These are phyloP conservation scores for Talaromyces sp. DNA, from an alignment of 2,329 filamentous ascomycete genomes.

Conservation along the genomic window DNA sequence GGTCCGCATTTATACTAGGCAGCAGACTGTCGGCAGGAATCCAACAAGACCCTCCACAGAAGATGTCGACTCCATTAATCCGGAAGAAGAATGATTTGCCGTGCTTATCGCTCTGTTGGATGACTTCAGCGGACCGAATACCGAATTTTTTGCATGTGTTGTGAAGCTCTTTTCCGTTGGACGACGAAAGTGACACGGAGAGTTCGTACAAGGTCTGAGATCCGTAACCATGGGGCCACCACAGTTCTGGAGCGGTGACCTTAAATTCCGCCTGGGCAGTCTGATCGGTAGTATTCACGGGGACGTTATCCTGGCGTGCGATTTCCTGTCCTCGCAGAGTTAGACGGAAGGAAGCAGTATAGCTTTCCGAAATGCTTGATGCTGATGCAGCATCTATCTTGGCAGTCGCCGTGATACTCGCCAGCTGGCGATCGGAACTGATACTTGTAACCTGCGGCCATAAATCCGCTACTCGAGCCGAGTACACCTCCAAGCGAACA, in stretches of 20 bases:
- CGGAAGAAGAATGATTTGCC: constrained; percentile 62
- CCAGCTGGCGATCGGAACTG: constrained; percentile 38
- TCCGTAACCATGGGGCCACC: constrained; percentile 59
- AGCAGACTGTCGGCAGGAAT: constrained; percentile 61
- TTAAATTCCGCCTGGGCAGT: constrained; percentile 13
- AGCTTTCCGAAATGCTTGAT: constrained; percentile 5
- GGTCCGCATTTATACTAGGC: constrained; percentile 48
- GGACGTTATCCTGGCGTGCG: constrained; percentile 39
- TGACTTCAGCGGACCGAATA: constrained; percentile 47
- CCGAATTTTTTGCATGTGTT: constrained; percentile 48
- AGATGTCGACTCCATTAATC: constrained; percentile 61
- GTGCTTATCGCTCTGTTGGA: constrained; percentile 36
- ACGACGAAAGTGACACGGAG: constrained; percentile 38
- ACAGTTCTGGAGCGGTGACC: constrained; percentile 45
- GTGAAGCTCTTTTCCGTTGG: constrained; percentile 39
- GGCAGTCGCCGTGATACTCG: constrained; percentile 35
- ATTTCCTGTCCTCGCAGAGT: constrained; percentile 13
- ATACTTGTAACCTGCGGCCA: constrained; percentile 40
- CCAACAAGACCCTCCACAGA: constrained; percentile 62
- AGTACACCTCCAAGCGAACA: constrained; percentile 39
- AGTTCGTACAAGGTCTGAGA: constrained; percentile 54
- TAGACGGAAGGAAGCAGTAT: constrained; percentile 11
- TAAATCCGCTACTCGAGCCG: constrained; percentile 43
- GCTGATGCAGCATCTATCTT: constrained; percentile 32
- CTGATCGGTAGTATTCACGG: background rate